Conservation (phyloP, 768 basidiomycete species). For the Panaeolus papilionaceus region DNA sequence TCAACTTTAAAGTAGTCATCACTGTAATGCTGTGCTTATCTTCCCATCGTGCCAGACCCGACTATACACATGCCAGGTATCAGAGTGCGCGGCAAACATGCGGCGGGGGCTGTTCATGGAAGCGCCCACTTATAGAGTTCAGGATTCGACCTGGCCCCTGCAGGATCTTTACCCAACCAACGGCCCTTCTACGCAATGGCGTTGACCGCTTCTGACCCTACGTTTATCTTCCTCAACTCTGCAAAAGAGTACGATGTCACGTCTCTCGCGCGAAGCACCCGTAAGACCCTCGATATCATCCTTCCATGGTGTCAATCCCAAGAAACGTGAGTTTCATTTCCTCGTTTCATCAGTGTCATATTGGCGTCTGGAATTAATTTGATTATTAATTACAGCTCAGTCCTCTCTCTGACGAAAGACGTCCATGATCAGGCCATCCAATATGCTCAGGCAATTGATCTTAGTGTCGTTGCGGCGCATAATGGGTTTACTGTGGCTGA, state of each 20-base stretch:
- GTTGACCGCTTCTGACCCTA: slow-evolving; percentile 13
- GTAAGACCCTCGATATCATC: slow-evolving; percentile 24
- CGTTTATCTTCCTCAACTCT: slow-evolving; percentile 23
- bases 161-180: too few species aligned
- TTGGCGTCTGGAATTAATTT: background rate
- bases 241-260: slow-evolving; percentile 23
- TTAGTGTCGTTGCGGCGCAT: slow-evolving; percentile 25
- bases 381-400: background rate
- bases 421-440: slow-evolving; percentile 22
- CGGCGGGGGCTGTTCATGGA: too few species aligned
- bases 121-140: too few species aligned
- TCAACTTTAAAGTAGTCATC: too few species aligned
- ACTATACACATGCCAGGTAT: too few species aligned
- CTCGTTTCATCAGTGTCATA: too few species aligned
- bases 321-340: background rate
- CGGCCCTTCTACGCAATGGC: too few species aligned
- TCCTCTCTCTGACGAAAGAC: slow-evolving; percentile 16
- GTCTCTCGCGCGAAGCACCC: slow-evolving; percentile 21
- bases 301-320: slow-evolving; percentile 25
- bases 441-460: slow-evolving; percentile 24
- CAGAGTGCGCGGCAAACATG: too few species aligned
- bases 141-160: too few species aligned
- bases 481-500: slow-evolving; percentile 24
- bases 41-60: too few species aligned
- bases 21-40: too few species aligned